A percentile compares a stretch with the other conserved stretches of the same genome.
phyloP scores from a whole-genome alignment of 495 filamentous ascomycete species.

The Achaetomiella virescens region DNA sequence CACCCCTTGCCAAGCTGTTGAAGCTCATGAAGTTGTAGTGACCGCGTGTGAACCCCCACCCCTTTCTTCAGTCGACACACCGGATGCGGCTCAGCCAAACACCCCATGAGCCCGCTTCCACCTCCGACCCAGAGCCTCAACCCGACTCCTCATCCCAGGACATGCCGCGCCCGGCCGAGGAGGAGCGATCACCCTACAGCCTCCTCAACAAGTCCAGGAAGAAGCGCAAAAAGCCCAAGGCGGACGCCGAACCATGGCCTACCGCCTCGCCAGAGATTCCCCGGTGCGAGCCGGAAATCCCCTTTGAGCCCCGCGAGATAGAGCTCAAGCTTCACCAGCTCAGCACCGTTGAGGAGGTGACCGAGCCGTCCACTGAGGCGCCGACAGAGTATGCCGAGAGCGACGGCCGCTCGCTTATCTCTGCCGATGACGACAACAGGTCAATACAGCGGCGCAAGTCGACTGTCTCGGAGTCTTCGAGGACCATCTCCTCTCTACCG shows the following conservation, averaged over 20 bases:
- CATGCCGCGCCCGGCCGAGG: slow-evolving; percentile 14
- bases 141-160: slow-evolving; percentile 4
- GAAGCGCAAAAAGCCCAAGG: slow-evolving; percentile 18
- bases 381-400: slow-evolving; percentile 12
- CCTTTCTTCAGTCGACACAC: background rate
- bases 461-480: slow-evolving; percentile 9
- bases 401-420: slow-evolving; percentile 12
- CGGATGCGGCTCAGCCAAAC: slow-evolving; percentile 9
- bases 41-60: background rate
- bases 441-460: background rate
- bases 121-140: background rate
- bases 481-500: background rate
- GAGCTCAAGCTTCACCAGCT: slow-evolving; percentile 21
- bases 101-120: slow-evolving; percentile 1
- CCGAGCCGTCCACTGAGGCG: slow-evolving; percentile 16
- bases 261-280: slow-evolving; percentile 13
- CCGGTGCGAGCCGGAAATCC: slow-evolving; percentile 3
- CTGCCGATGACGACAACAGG: slow-evolving; percentile 3
- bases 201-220: slow-evolving; percentile 27
- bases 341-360: slow-evolving; percentile 27
- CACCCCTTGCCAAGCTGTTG: background rate
- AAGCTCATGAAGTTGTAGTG: background rate
- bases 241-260: slow-evolving; percentile 21
- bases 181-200: slow-evolving; percentile 21
- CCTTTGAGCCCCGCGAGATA: slow-evolving; percentile 16